Conservation (phyloP, 176 grass and related monocot species). For the Elaeis guineensis region DNA sequence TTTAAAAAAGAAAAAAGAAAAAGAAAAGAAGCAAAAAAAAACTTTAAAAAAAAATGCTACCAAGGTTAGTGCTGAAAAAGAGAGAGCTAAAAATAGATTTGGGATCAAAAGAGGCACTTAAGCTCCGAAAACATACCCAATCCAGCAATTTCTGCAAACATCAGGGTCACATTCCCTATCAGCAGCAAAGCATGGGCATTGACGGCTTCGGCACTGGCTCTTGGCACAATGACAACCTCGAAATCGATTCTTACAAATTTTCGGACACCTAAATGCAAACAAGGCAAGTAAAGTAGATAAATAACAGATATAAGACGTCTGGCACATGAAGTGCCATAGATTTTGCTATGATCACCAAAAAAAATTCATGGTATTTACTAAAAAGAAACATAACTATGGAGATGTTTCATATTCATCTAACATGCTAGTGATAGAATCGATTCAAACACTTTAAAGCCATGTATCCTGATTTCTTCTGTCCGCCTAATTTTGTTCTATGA, state of each 20-base stretch:
- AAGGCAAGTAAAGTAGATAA: not conserved
- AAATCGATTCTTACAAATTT: slow-evolving; percentile 97
- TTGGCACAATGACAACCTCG: slow-evolving; percentile 97
- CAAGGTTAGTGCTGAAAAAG: not conserved
- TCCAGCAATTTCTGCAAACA: slow-evolving; percentile 98
- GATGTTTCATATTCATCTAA: no score
- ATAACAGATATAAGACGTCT: not conserved
- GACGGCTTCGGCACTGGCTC: slow-evolving; percentile 90
- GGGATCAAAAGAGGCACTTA: slow-evolving; percentile 17
- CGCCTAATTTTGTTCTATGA: no score
- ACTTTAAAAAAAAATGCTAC: no score
- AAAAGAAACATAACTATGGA: no score
- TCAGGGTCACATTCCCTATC: slow-evolving; percentile 98
- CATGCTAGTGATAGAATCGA: no score
- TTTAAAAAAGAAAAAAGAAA: no score
- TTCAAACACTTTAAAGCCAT: no score
- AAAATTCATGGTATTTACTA: no score
- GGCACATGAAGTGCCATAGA: no score
- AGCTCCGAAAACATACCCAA: slow-evolving; percentile 49
- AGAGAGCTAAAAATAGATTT: slow-evolving; percentile 7
- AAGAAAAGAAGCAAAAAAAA: no score
- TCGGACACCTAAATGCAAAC: slow-evolving; percentile 60
- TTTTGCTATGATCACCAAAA: no score
- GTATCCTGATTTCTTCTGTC: no score
- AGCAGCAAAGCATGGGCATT: slow-evolving; percentile 98